phyloP scores from a whole-genome alignment of 257 asterid species.

The Solanum paucissectum region DNA sequence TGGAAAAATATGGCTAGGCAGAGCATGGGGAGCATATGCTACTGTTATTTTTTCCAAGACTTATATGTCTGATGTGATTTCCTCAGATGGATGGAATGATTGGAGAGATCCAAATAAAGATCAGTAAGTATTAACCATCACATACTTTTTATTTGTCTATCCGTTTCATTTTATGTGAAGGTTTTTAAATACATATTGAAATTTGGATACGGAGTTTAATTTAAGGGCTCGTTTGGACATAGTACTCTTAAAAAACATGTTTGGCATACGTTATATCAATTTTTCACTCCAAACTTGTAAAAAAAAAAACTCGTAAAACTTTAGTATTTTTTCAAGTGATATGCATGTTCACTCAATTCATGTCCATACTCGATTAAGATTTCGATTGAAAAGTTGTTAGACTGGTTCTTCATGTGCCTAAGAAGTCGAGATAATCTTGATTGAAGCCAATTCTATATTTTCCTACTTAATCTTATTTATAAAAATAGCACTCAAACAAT shows the following conservation, averaged over 20 bases:
- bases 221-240: background rate
- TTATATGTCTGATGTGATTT: slow-evolving; percentile 55
- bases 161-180: background rate
- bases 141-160: too few relatives aligned
- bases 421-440: background rate
- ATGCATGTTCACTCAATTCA: background rate
- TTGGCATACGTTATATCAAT: background rate
- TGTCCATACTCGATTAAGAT: background rate
- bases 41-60: slow-evolving; percentile 49
- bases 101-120: slow-evolving; percentile 69
- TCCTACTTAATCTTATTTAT: too few relatives aligned
- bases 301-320: background rate
- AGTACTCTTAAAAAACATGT: background rate
- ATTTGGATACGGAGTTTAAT: background rate
- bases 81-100: slow-evolving; percentile 75
- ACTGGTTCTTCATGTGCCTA: background rate
- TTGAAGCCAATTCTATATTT: background rate
- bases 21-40: slow-evolving; percentile 83
- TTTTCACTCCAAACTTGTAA: background rate
- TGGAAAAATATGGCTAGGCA: slow-evolving; percentile 79
- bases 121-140: slow-evolving; percentile 19
- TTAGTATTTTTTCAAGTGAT: background rate
- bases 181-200: background rate
- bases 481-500: too few relatives aligned
- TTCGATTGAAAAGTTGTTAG: background rate